Conservation (phyloP, 768 basidiomycete genomes). For the Polyporus arcularius region DNA sequence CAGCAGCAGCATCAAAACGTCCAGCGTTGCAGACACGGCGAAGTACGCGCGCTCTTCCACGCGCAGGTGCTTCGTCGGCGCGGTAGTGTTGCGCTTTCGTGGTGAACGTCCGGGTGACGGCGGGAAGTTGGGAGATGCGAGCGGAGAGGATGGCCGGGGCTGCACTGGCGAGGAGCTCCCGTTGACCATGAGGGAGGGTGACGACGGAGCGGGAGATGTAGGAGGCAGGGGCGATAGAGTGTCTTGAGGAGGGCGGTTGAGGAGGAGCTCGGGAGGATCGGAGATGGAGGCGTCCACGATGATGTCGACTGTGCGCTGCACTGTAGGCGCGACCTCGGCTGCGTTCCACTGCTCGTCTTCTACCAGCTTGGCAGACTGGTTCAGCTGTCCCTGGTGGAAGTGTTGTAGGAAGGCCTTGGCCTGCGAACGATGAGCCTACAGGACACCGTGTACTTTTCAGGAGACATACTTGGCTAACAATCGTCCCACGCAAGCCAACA, state of each 20-base stretch:
- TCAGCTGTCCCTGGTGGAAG: slow-evolving; percentile 83
- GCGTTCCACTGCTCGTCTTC: slow-evolving; percentile 96
- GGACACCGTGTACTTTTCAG: neutral
- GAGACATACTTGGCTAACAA: slow-evolving; percentile 71
- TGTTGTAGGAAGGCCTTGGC: slow-evolving; percentile 84
- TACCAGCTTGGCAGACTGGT: slow-evolving; percentile 82
- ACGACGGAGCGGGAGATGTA: slow-evolving; percentile 20
- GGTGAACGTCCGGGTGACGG: slow-evolving; percentile 18
- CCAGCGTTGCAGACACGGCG: slow-evolving; percentile 81
- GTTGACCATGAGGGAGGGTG: slow-evolving; percentile 20
- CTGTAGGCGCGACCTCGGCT: slow-evolving; percentile 61
- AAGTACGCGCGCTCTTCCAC: slow-evolving; percentile 88
- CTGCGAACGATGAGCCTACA: slow-evolving; percentile 37
- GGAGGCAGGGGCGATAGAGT: slow-evolving; percentile 29
- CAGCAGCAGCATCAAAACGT: slow-evolving; percentile 67
- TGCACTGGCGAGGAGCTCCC: slow-evolving; percentile 7
- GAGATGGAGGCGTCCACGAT: slow-evolving; percentile 80
- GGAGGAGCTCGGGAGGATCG: slow-evolving; percentile 71
- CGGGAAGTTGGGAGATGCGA: slow-evolving; percentile 25
- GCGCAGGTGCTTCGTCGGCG: slow-evolving; percentile 56
- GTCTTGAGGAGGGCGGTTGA: slow-evolving; percentile 32
- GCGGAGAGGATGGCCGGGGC: slow-evolving; percentile 30
- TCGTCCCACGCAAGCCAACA: slow-evolving; percentile 83
- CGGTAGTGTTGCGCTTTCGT: slow-evolving; percentile 16
- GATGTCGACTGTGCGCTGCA: slow-evolving; percentile 74